Percentiles rank a stretch among this genome's conserved stretches.
phyloP scores from a whole-genome alignment of 2,329 filamentous ascomycete species.

The Phyllosticta paracitricarpa region DNA sequence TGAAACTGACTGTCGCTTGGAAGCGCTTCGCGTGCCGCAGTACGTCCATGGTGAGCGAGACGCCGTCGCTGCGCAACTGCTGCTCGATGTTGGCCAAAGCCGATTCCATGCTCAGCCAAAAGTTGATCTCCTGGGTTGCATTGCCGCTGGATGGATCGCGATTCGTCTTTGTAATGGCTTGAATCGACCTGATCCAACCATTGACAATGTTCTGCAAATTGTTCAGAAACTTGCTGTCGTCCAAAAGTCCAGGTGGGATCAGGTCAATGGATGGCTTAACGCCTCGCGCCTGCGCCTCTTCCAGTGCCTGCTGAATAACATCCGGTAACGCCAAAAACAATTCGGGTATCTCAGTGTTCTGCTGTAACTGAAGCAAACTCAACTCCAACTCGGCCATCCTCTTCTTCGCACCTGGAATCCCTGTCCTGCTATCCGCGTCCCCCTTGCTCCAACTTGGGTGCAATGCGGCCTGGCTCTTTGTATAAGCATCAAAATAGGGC shows the following conservation, averaged over 20 bases:
- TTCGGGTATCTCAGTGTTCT: constrained; percentile 96
- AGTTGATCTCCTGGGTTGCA: constrained; percentile 96
- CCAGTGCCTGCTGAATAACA: constrained; percentile 73
- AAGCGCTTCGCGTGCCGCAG: constrained; percentile 96
- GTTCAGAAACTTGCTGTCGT: constrained; percentile 88
- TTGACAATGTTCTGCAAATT: constrained; percentile 89
- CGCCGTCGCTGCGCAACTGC: constrained; percentile 80
- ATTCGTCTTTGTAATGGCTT: constrained; percentile 88
- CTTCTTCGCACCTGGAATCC: constrained; percentile 95
- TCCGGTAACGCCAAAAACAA: constrained; percentile 80
- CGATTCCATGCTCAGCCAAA: constrained; percentile 96
- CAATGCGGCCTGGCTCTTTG: constrained; percentile 47
- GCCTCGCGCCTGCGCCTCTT: constrained; percentile 60
- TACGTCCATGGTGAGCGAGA: constrained; percentile 84
- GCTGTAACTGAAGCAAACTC: constrained; percentile 81
- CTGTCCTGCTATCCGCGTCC: constrained; percentile 84
- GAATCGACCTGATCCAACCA: constrained; percentile 97
- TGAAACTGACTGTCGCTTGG: constrained; percentile 94
- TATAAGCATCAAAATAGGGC: constrained; percentile 95
- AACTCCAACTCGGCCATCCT: constrained; percentile 89
- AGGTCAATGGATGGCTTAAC: constrained; percentile 66
- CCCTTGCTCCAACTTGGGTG: constrained; percentile 55
- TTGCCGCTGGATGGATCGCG: constrained; percentile 69
- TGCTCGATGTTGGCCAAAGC: constrained; percentile 84
- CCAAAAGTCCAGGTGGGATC: constrained; percentile 64